These are phyloP conservation scores for Rubia balearica DNA, from an alignment of 305 asterid genomes.

Conservation along the genomic window DNA sequence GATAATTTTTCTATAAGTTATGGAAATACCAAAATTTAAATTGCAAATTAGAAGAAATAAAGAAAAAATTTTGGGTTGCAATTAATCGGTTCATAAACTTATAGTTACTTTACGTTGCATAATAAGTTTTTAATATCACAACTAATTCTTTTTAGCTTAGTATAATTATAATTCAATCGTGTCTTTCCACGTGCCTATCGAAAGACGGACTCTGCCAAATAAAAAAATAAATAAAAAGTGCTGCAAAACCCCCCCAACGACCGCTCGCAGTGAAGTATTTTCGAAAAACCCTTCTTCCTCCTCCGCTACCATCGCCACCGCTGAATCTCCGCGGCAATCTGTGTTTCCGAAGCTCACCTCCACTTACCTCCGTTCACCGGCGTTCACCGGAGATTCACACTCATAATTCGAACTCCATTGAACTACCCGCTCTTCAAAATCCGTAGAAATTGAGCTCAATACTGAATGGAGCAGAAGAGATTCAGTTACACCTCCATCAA, in stretches of 20 bases:
- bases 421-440: background rate
- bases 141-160: too few relatives aligned
- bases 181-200: too few relatives aligned
- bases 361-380: background rate
- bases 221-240: background rate
- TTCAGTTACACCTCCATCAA: slow-evolving; percentile 29
- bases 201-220: too few relatives aligned
- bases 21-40: too few relatives aligned
- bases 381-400: background rate
- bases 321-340: background rate
- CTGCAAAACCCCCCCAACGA: background rate
- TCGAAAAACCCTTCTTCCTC: background rate
- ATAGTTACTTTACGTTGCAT: too few relatives aligned
- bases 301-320: background rate
- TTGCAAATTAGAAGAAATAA: too few relatives aligned
- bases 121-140: too few relatives aligned
- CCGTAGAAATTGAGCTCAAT: background rate
- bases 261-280: background rate
- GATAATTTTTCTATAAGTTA: too few relatives aligned
- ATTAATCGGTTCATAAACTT: too few relatives aligned
- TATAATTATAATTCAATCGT: too few relatives aligned
- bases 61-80: too few relatives aligned
- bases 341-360: background rate
- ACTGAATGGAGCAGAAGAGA: slow-evolving; percentile 39
- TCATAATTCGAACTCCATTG: background rate